A percentile compares a stretch with the other conserved stretches of the same genome.
Evolutionary conservation across 768 basidiomycete species (phyloP).

Genomic region (Fistulinella prunicolor): DNA sequence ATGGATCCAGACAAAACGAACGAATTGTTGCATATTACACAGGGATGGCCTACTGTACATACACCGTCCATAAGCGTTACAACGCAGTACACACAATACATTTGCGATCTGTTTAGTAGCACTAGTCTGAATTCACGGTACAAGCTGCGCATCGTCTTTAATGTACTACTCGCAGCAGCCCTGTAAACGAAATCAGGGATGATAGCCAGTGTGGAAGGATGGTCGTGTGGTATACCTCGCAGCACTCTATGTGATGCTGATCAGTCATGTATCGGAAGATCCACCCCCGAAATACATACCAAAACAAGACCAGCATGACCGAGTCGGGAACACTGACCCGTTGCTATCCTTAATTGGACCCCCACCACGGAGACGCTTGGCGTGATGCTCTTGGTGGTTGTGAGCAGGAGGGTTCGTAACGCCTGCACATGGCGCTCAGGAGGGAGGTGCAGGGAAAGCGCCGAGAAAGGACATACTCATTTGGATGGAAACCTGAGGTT

Average conservation of each 20-base stretch:
- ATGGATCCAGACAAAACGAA: too few species aligned
- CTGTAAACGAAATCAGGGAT: slow-evolving; percentile 30
- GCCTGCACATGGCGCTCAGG: slow-evolving; percentile 30
- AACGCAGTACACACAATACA: slow-evolving; percentile 2
- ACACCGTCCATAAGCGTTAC: not conserved
- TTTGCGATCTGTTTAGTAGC: slow-evolving; percentile 42
- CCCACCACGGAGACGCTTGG: slow-evolving; percentile 65
- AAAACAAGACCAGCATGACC: slow-evolving; percentile 49
- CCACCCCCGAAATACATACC: slow-evolving; percentile 39
- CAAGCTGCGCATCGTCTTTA: slow-evolving; percentile 72
- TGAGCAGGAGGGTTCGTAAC: slow-evolving; percentile 44
- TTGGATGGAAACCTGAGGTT: slow-evolving; percentile 57
- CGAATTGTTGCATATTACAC: too few species aligned
- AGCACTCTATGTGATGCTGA: slow-evolving; percentile 47
- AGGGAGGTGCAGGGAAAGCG: not conserved
- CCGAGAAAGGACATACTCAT: slow-evolving; percentile 55
- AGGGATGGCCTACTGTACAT: too few species aligned
- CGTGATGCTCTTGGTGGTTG: slow-evolving; percentile 42
- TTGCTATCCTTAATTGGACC: slow-evolving; percentile 71
- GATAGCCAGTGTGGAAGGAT: not conserved
- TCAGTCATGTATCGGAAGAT: not conserved
- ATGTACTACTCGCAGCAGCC: slow-evolving; percentile 69
- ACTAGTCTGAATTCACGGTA: too few species aligned
- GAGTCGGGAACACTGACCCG: too few species aligned
- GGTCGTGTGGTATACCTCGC: slow-evolving; percentile 46